Conservation (phyloP, 1,284 basidiomycete species). For the Anthracocystis setariae region DNA sequence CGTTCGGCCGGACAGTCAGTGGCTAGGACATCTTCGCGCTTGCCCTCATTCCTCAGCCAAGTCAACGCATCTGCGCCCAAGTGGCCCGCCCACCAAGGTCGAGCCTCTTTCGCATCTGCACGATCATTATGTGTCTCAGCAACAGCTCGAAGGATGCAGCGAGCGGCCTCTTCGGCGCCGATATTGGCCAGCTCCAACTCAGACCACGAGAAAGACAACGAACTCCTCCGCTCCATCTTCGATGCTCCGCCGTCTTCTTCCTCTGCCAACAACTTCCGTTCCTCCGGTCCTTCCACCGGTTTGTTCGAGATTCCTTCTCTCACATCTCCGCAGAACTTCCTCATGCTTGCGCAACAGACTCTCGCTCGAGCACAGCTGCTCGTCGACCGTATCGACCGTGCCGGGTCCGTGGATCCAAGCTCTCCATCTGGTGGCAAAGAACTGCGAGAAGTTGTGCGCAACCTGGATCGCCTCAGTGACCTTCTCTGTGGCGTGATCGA, state of each 20-base stretch:
- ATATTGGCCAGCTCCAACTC: background rate
- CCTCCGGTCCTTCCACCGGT: slow-evolving; percentile 42
- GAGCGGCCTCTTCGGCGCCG: slow-evolving; percentile 10
- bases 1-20: slow-evolving; percentile 15
- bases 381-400: slow-evolving; percentile 60
- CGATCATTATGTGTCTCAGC: slow-evolving; percentile 12
- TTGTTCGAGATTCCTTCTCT: slow-evolving; percentile 59
- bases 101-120: background rate
- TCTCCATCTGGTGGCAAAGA: slow-evolving; percentile 36
- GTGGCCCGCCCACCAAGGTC: background rate
- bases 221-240: slow-evolving; percentile 45
- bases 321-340: slow-evolving; percentile 52
- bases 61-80: background rate
- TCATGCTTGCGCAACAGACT: slow-evolving; percentile 57
- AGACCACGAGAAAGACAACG: slow-evolving; percentile 51
- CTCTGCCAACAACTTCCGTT: slow-evolving; percentile 21
- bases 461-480: slow-evolving; percentile 89
- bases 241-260: slow-evolving; percentile 49
- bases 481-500: slow-evolving; percentile 95
- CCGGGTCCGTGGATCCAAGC: slow-evolving; percentile 26
- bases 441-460: slow-evolving; percentile 56
- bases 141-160: slow-evolving; percentile 13
- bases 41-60: slow-evolving; percentile 1
- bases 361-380: slow-evolving; percentile 63
- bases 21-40: slow-evolving; percentile 1